phyloP scores from a whole-genome alignment of 2,329 filamentous ascomycete genomes.

The Pseudogymnoascus sp. region DNA sequence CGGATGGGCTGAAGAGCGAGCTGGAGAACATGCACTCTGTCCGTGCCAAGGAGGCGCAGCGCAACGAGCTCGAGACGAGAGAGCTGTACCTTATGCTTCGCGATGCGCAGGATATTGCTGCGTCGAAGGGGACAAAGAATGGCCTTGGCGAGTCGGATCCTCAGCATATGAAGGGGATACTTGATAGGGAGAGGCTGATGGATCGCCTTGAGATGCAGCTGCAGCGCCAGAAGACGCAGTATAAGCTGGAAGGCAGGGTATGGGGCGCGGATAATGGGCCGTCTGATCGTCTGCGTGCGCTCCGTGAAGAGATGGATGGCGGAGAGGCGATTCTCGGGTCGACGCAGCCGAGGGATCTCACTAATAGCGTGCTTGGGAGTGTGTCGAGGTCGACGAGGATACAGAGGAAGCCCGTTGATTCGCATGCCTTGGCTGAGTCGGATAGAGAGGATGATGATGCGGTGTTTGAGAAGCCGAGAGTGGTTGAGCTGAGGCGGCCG shows the following conservation, averaged over 20 bases:
- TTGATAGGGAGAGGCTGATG: constrained; percentile 89
- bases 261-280: constrained; percentile 78
- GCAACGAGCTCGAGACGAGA: constrained; percentile 90
- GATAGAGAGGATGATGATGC: constrained; percentile 45
- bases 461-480: constrained; percentile 59
- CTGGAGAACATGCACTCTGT: constrained; percentile 78
- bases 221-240: constrained; percentile 94
- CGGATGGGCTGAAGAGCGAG: constrained; percentile 81
- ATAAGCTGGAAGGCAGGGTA: constrained; percentile 87
- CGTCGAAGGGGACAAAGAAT: constrained; percentile 61
- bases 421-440: constrained; percentile 25
- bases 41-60: constrained; percentile 81
- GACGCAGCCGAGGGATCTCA: constrained; percentile 54
- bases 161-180: constrained; percentile 76
- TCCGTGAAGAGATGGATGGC: constrained; percentile 91
- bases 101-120: constrained; percentile 92
- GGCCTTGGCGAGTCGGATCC: constrained; percentile 56
- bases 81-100: constrained; percentile 97
- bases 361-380: constrained; percentile 65
- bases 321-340: constrained; percentile 41
- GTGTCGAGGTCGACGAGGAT: constrained; percentile 54
- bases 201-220: constrained; percentile 90
- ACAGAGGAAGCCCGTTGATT: constrained; percentile 44
- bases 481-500: constrained; percentile 72
- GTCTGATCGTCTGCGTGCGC: constrained; percentile 81